These are phyloP conservation scores for Thamnidium elegans DNA, from an alignment of 192 early-diverging fungal genomes.

Conservation along the genomic window DNA sequence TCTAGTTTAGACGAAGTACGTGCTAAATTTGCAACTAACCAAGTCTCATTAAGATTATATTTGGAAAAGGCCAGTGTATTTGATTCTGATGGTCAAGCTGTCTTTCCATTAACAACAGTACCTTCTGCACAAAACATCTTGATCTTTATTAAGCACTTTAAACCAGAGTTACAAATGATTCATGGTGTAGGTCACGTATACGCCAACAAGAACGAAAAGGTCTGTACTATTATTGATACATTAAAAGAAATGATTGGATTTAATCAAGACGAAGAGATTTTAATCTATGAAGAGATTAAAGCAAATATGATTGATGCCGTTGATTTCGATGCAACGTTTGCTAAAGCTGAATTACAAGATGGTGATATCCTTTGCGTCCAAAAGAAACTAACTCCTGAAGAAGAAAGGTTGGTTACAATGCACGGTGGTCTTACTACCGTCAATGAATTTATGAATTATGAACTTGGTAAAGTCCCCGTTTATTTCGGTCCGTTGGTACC, in stretches of 20 bases:
- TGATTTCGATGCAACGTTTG: constrained; percentile 63
- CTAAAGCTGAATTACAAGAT: constrained; percentile 78
- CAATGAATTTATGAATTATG: constrained; percentile 73
- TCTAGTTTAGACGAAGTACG: constrained; percentile 39
- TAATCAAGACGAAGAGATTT: constrained; percentile 53
- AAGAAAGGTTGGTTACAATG: constrained; percentile 32
- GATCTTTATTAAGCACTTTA: constrained; percentile 86
- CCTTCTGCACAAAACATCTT: constrained; percentile 41
- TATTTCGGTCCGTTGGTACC: constrained; percentile 62
- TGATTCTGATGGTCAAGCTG: constrained; percentile 11
- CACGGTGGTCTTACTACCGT: constrained; percentile 46
- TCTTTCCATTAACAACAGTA: constrained; percentile 22
- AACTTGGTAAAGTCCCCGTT: constrained; percentile 67
- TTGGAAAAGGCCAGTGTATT: constrained; percentile 34
- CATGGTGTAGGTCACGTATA: constrained; percentile 58
- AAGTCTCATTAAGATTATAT: constrained; percentile 49
- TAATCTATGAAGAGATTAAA: constrained; percentile 78
- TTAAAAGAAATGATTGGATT: constrained; percentile 56
- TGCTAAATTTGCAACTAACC: constrained; percentile 12
- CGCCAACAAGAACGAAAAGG: constrained; percentile 44
- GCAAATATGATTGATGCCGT: constrained; percentile 85
- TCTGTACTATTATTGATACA: constrained; percentile 58
- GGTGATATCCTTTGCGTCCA: constrained; percentile 95
- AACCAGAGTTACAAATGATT: constrained; percentile 58
- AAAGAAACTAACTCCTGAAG: constrained; percentile 46